These are phyloP conservation scores for Chromera velia DNA, from an alignment of 73 alveolate species.

Conservation along the genomic window DNA sequence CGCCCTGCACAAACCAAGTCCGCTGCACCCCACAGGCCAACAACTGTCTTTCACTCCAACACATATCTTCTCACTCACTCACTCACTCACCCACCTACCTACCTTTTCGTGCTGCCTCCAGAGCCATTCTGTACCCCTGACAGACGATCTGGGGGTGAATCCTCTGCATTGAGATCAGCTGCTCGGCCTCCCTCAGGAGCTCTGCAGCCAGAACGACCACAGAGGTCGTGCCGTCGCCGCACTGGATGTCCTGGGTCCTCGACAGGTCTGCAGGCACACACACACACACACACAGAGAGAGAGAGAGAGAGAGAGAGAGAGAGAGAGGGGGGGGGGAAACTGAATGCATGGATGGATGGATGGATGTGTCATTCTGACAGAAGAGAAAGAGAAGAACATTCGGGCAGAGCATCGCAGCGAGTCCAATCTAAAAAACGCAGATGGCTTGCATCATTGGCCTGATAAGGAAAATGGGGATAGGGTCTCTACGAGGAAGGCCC, in stretches of 20 bases:
- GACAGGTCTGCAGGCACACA: constrained; percentile 29
- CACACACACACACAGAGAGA: not conserved
- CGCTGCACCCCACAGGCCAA: no score
- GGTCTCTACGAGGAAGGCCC: no score
- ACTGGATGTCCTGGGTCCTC: constrained; percentile 68
- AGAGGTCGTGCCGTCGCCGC: constrained; percentile 86
- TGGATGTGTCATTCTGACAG: constrained; percentile 31
- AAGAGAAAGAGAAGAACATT: no score
- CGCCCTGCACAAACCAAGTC: no score
- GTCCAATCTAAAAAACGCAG: not conserved
- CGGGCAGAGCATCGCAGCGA: not conserved
- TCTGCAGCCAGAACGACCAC: constrained; percentile 82
- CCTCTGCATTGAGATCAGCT: constrained; percentile 42
- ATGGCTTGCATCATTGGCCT: no score
- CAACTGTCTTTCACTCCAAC: no score
- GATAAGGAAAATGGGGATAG: no score
- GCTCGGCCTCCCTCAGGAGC: constrained; percentile 75
- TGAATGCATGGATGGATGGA: not conserved
- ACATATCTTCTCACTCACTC: no score
- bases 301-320: not conserved
- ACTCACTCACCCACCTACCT: no score
- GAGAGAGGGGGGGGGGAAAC: not conserved
- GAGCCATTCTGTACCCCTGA: constrained; percentile 74
- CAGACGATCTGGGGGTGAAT: constrained; percentile 69
- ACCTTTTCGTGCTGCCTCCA: constrained; percentile 72